phyloP scores from a whole-genome alignment of 2,329 filamentous ascomycete species.

The Penicillium sp. region DNA sequence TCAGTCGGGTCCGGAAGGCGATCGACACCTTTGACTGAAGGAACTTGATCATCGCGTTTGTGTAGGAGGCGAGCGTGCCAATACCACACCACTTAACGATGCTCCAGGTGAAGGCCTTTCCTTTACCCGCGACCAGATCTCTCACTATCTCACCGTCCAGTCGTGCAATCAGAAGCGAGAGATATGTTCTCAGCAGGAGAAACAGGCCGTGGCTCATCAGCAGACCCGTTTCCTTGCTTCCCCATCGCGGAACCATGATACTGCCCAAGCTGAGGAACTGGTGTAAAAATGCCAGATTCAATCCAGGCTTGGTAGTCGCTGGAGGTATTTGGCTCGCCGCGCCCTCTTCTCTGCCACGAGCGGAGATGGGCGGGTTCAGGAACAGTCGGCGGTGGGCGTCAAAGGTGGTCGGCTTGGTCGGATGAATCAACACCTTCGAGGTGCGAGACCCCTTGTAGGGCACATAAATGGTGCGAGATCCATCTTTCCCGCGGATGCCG shows the following conservation, averaged over 20 bases:
- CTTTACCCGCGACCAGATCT: constrained; percentile 92
- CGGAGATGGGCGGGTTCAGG: constrained; percentile 79
- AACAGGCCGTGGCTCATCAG: constrained; percentile 85
- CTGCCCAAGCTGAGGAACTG: constrained; percentile 94
- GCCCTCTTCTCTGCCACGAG: constrained; percentile 66
- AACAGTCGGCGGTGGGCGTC: constrained; percentile 93
- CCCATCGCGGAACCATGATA: constrained; percentile 95
- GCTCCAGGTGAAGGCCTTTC: constrained; percentile 80
- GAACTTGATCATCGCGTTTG: constrained; percentile 98
- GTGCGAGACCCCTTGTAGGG: constrained; percentile 73
- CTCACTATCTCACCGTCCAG: constrained; percentile 94
- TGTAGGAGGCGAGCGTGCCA: constrained; percentile 89
- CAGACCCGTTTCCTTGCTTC: constrained; percentile 89
- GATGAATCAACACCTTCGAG: constrained; percentile 83
- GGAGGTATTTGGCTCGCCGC: constrained; percentile 65
- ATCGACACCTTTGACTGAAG: constrained; percentile 97
- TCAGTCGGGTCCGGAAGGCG: constrained; percentile 90
- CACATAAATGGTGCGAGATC: constrained; percentile 89
- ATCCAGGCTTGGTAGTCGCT: constrained; percentile 82
- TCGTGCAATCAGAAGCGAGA: constrained; percentile 86
- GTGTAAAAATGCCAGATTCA: constrained; percentile 93
- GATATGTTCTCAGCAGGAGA: constrained; percentile 84
- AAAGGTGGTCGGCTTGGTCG: constrained; percentile 88
- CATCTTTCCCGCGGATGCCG: constrained; percentile 88
- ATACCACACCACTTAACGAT: constrained; percentile 94